A percentile compares a stretch with the other conserved stretches of the same genome.
These are phyloP conservation scores for Hortaea werneckii DNA, from an alignment of 2,329 filamentous ascomycete genomes.

Conservation along the genomic window DNA sequence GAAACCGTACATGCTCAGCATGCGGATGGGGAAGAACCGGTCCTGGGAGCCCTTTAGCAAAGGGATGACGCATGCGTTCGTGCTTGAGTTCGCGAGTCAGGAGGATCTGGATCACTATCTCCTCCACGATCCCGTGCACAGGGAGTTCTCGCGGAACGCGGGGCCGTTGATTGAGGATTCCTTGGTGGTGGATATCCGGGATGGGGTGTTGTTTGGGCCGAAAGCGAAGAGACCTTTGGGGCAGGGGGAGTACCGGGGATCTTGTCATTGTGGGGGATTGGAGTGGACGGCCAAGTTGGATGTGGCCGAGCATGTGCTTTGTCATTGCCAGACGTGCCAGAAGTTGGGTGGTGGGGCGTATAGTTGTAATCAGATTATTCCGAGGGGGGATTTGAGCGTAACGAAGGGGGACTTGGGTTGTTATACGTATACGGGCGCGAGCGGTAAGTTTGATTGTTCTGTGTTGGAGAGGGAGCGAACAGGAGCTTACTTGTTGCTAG, in stretches of 20 bases:
- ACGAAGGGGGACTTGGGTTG: slow-evolving; percentile 18
- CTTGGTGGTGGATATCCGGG: slow-evolving; percentile 25
- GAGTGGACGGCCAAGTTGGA: slow-evolving; percentile 18
- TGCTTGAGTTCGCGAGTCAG: slow-evolving; percentile 26
- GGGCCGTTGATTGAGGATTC: slow-evolving; percentile 24
- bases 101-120: slow-evolving; percentile 27
- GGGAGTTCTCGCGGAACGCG: slow-evolving; percentile 20
- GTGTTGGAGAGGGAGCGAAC: not conserved
- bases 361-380: slow-evolving; percentile 28
- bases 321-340: slow-evolving; percentile 29
- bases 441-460: slow-evolving; percentile 16
- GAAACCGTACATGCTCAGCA: slow-evolving; percentile 22
- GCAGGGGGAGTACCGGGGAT: slow-evolving; percentile 12
- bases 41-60: slow-evolving; percentile 25
- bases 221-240: slow-evolving; percentile 13
- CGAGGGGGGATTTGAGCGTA: slow-evolving; percentile 19
- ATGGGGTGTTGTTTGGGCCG: slow-evolving; percentile 24
- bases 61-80: slow-evolving; percentile 27
- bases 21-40: slow-evolving; percentile 26
- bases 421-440: slow-evolving; percentile 25
- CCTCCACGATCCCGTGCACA: slow-evolving; percentile 22
- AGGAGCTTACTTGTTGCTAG: slow-evolving; percentile 2
- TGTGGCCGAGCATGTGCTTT: slow-evolving; percentile 24
- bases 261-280: slow-evolving; percentile 25
- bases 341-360: slow-evolving; percentile 27